Conservation (phyloP, 192 early-diverging fungal species). For the Pilaira anomala region DNA sequence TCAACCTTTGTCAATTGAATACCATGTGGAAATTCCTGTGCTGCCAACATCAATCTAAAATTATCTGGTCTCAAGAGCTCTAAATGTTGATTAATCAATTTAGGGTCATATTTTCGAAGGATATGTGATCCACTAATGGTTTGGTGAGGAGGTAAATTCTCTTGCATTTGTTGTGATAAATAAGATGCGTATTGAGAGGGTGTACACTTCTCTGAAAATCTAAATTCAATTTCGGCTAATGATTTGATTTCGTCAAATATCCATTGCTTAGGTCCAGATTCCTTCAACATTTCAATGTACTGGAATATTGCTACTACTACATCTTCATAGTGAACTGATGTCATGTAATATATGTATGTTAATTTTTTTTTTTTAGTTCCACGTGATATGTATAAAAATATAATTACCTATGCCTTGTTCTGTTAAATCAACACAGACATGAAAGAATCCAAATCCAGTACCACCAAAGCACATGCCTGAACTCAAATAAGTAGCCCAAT, state of each 20-base stretch:
- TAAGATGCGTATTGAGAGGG: constrained; percentile 59
- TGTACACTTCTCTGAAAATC: constrained; percentile 67
- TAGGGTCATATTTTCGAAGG: constrained; percentile 60
- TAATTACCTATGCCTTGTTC: constrained; percentile 66
- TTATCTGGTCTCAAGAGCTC: constrained; percentile 58
- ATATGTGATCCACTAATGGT: constrained; percentile 60
- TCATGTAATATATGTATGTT: no score
- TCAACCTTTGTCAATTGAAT: constrained; percentile 57
- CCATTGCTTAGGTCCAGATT: constrained; percentile 67
- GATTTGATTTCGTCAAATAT: constrained; percentile 75
- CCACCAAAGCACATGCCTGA: constrained; percentile 43
- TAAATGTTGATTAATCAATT: constrained; percentile 60
- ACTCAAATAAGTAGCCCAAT: constrained; percentile 74
- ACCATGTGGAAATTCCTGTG: constrained; percentile 40
- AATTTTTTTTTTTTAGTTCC: no score
- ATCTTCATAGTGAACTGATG: constrained; percentile 63
- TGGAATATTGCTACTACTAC: constrained; percentile 82
- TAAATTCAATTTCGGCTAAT: constrained; percentile 49
- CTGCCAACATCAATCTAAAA: constrained; percentile 52
- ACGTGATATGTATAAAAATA: no score
- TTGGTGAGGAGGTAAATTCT: constrained; percentile 60
- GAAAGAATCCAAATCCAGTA: constrained; percentile 67
- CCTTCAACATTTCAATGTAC: constrained; percentile 80
- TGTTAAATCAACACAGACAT: constrained; percentile 74
- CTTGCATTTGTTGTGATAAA: constrained; percentile 73